Conservation (phyloP, 257 asterid genomes). For the Solanum chmielewskii region DNA sequence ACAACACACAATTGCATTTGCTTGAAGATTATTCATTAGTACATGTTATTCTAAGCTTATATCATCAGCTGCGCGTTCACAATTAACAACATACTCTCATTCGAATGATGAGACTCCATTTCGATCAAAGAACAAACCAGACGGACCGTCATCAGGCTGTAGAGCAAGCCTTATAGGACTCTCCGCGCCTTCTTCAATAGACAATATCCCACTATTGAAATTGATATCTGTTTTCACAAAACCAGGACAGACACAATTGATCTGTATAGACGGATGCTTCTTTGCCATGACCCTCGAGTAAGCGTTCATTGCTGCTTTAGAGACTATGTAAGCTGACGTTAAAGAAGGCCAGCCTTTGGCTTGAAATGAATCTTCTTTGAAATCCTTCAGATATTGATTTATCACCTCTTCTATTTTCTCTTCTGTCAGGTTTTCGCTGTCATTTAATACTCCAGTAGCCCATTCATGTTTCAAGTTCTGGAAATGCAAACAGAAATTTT, state of each 20-base stretch:
- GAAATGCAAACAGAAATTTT: background rate
- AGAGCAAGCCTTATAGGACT: slow-evolving; percentile 24
- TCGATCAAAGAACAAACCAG: too few relatives aligned
- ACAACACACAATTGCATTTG: too few relatives aligned
- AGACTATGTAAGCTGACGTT: slow-evolving; percentile 30
- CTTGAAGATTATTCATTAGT: too few relatives aligned
- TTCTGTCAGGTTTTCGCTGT: slow-evolving; percentile 23
- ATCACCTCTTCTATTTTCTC: slow-evolving; percentile 27
- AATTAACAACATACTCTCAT: too few relatives aligned
- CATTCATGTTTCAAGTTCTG: slow-evolving; percentile 30
- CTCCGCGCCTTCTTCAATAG: slow-evolving; percentile 35
- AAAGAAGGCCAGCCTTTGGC: slow-evolving; percentile 31
- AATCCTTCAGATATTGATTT: slow-evolving; percentile 18
- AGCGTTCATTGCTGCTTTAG: slow-evolving; percentile 48
- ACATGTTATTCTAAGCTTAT: too few relatives aligned
- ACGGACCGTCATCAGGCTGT: slow-evolving; percentile 9
- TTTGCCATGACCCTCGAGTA: slow-evolving; percentile 28
- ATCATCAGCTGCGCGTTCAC: too few relatives aligned
- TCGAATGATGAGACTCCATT: too few relatives aligned
- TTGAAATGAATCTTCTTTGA: slow-evolving; percentile 14
- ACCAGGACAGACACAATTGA: slow-evolving; percentile 48
- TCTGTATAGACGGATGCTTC: slow-evolving; percentile 7
- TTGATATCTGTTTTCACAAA: slow-evolving; percentile 31
- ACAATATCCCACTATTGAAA: slow-evolving; percentile 9
- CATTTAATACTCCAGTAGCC: slow-evolving; percentile 25